Evolutionary conservation across 2,329 filamentous ascomycete genomes (phyloP).

Genomic region (Claviceps spartinae): DNA sequence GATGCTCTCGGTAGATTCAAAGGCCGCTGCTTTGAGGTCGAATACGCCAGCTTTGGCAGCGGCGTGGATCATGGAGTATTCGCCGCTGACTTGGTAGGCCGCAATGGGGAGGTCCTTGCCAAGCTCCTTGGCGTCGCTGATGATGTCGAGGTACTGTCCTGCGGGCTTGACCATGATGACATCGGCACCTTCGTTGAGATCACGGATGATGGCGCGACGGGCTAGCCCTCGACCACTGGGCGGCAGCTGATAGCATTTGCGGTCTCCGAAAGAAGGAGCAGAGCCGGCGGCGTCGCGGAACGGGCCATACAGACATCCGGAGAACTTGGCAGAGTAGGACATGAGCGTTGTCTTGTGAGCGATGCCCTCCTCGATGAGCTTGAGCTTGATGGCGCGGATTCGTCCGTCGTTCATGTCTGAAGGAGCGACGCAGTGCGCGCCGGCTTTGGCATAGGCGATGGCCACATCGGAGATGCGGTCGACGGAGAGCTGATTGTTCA

Average conservation of each 20-base stretch:
- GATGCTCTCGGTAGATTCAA: constrained; percentile 89
- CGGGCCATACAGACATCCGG: constrained; percentile 87
- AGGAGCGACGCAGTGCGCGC: constrained; percentile 90
- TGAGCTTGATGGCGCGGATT: constrained; percentile 94
- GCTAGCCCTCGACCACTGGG: constrained; percentile 85
- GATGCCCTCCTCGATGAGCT: constrained; percentile 88
- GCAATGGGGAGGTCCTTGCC: constrained; percentile 84
- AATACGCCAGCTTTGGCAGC: constrained; percentile 94
- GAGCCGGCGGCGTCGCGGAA: constrained; percentile 96
- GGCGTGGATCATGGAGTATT: constrained; percentile 96
- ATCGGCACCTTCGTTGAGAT: constrained; percentile 88
- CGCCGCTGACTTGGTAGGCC: constrained; percentile 92
- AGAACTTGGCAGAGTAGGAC: constrained; percentile 98
- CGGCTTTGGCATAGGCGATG: constrained; percentile 89
- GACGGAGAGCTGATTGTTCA: constrained; percentile 88
- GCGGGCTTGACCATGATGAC: constrained; percentile 99
- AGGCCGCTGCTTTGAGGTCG: constrained; percentile 85
- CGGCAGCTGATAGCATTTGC: constrained; percentile 92
- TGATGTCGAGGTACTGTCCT: constrained; percentile 91
- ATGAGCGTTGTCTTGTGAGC: constrained; percentile 85
- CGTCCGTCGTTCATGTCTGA: constrained; percentile 99
- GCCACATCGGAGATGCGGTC: constrained; percentile 95
- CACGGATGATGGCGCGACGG: constrained; percentile 74
- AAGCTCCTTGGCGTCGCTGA: constrained; percentile 90
- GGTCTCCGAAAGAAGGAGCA: constrained; percentile 80